A percentile compares a stretch with the other conserved stretches of the same genome.
phyloP scores from a whole-genome alignment of 2,329 filamentous ascomycete species.

The Arthrobotrys megalospora region DNA sequence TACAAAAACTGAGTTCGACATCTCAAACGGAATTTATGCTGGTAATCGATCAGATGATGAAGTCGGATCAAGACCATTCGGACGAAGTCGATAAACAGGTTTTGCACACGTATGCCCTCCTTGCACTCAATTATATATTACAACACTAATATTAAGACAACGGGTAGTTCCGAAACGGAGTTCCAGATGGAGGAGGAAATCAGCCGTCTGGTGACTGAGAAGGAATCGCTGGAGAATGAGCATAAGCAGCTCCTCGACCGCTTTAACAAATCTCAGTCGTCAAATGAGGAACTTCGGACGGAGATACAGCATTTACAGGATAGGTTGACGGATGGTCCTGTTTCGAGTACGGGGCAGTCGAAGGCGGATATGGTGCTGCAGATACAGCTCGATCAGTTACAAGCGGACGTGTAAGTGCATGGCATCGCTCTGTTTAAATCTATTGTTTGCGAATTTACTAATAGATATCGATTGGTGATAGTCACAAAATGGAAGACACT shows the following conservation, averaged over 20 bases:
- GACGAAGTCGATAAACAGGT: conserved; percentile 48
- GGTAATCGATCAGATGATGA: conserved; percentile 65
- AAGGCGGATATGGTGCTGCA: conserved; percentile 63
- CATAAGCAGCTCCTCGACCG: conserved; percentile 62
- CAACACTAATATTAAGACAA: not conserved
- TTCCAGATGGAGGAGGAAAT: conserved; percentile 65
- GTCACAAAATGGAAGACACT: conserved; percentile 64
- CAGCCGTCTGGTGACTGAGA: conserved; percentile 64
- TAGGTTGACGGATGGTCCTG: conserved; percentile 51
- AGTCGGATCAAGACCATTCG: conserved; percentile 57
- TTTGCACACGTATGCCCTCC: conserved; percentile 35
- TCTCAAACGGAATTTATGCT: conserved; percentile 65
- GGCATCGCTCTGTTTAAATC: not conserved
- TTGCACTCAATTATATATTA: not conserved
- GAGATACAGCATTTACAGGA: conserved; percentile 62
- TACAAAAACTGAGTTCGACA: conserved; percentile 63
- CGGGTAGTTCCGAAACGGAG: conserved; percentile 63
- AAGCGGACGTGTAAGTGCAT: conserved; percentile 62
- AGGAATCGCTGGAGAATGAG: conserved; percentile 63
- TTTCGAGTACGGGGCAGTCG: conserved; percentile 56
- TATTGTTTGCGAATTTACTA: not conserved
- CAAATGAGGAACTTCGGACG: conserved; percentile 38
- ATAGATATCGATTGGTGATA: conserved; percentile 8
- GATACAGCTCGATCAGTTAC: conserved; percentile 63
- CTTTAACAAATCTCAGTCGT: conserved; percentile 61